Evolutionary conservation across 75 land plant species (phyloP).

Genomic region (Pinus tabuliformis): DNA sequence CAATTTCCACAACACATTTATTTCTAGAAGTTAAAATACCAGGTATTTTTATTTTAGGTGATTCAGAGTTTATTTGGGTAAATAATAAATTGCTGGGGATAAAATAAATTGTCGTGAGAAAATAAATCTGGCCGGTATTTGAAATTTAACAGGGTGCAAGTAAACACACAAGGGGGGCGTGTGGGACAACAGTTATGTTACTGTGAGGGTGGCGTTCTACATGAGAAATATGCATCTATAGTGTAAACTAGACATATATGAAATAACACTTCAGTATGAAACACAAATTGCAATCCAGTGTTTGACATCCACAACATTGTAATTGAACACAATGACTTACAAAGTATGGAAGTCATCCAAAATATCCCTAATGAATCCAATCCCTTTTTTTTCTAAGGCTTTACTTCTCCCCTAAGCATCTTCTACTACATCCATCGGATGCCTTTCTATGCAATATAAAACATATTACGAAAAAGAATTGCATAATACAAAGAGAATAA

Average conservation of each 20-base stretch:
- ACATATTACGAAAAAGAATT: background rate
- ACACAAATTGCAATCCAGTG: background rate
- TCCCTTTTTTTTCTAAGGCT: background rate
- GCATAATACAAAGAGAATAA: background rate
- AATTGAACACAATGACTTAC: background rate
- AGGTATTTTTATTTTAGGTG: too few relatives aligned
- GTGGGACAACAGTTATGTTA: background rate
- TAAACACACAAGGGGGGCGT: too few relatives aligned
- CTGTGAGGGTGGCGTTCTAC: background rate
- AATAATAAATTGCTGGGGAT: too few relatives aligned
- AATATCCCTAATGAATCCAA: background rate
- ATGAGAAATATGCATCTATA: background rate
- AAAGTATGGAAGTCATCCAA: background rate
- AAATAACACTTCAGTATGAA: too few relatives aligned
- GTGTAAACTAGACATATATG: too few relatives aligned
- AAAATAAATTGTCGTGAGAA: too few relatives aligned
- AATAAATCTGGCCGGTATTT: too few relatives aligned
- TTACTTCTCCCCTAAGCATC: background rate
- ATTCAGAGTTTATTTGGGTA: too few relatives aligned
- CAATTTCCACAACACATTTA: too few relatives aligned
- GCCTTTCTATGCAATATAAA: background rate
- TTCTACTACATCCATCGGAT: background rate
- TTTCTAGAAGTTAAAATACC: too few relatives aligned
- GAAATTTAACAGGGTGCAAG: too few relatives aligned
- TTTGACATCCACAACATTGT: background rate